A percentile compares a stretch with the other conserved stretches of the same genome.
Evolutionary conservation across 148 eudicot species (phyloP).

Genomic region (Diospyros lotus): DNA sequence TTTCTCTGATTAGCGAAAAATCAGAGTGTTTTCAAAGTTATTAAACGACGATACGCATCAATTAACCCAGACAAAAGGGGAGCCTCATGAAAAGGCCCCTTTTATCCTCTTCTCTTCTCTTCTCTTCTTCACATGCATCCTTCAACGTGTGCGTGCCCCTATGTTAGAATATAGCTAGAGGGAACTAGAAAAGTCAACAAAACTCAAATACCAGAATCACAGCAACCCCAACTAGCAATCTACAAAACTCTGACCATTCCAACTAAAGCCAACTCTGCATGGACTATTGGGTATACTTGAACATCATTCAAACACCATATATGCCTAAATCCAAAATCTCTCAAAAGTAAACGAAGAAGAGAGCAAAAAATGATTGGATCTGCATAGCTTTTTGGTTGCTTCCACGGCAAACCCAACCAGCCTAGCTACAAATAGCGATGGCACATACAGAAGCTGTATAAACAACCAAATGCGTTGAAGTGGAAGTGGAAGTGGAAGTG

Average conservation of each 20-base stretch:
- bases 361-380: neutral
- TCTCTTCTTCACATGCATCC: neutral
- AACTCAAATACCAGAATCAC: neutral
- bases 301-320: neutral
- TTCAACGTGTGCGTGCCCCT: neutral
- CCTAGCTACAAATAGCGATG: neutral
- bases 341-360: neutral
- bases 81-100: too few relatives aligned
- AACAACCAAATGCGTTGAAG: slow-evolving; percentile 31
- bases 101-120: neutral
- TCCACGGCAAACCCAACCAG: slow-evolving; percentile 27
- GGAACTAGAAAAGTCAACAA: neutral
- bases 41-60: too few relatives aligned
- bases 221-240: neutral
- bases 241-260: neutral
- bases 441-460: slow-evolving; percentile 22
- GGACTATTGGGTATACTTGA: neutral
- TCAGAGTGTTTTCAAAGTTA: too few relatives aligned
- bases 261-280: neutral
- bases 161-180: neutral
- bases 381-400: slow-evolving; percentile 25
- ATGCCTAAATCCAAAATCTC: neutral
- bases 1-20: too few relatives aligned
- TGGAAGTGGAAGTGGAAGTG: neutral
- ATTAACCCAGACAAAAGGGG: too few relatives aligned